A percentile compares a stretch with the other conserved stretches of the same genome.
These are phyloP conservation scores for Arthrobotrys pseudoclavata DNA, from an alignment of 2,329 filamentous ascomycete species.

Conservation along the genomic window DNA sequence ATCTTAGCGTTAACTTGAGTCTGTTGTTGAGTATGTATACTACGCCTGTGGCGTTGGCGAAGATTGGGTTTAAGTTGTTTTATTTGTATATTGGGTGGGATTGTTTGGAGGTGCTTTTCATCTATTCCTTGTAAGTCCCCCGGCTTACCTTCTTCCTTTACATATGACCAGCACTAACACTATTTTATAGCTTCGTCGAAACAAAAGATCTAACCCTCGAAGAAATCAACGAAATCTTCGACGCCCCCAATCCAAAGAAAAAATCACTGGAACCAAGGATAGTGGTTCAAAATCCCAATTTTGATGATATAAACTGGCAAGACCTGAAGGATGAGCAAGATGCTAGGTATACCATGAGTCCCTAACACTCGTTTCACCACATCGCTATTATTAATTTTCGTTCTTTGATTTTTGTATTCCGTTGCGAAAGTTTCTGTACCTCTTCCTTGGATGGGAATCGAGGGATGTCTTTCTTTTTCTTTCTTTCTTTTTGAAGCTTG, in stretches of 20 bases:
- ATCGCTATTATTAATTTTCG: background rate
- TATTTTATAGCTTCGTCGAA: slow-evolving; percentile 69
- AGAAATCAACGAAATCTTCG: slow-evolving; percentile 78
- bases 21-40: slow-evolving; percentile 69
- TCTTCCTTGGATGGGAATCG: slow-evolving; percentile 38
- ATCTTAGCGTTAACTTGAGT: slow-evolving; percentile 68
- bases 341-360: slow-evolving; percentile 54
- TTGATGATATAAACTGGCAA: slow-evolving; percentile 59
- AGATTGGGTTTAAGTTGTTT: slow-evolving; percentile 72
- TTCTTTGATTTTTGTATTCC: background rate
- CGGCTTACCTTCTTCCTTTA: slow-evolving; percentile 62
- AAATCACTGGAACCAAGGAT: slow-evolving; percentile 59
- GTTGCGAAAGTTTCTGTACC: slow-evolving; percentile 3
- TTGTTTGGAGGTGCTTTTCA: slow-evolving; percentile 66
- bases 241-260: slow-evolving; percentile 67
- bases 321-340: slow-evolving; percentile 53
- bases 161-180: slow-evolving; percentile 61
- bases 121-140: slow-evolving; percentile 63
- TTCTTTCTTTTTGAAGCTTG: background rate
- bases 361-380: slow-evolving; percentile 21
- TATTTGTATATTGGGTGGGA: slow-evolving; percentile 68
- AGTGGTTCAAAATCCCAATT: slow-evolving; percentile 56
- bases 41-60: slow-evolving; percentile 69
- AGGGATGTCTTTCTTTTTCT: slow-evolving; percentile 12
- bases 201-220: slow-evolving; percentile 79